Conservation (phyloP, 345 rosid genomes). For the Eucalyptus melliodora region DNA sequence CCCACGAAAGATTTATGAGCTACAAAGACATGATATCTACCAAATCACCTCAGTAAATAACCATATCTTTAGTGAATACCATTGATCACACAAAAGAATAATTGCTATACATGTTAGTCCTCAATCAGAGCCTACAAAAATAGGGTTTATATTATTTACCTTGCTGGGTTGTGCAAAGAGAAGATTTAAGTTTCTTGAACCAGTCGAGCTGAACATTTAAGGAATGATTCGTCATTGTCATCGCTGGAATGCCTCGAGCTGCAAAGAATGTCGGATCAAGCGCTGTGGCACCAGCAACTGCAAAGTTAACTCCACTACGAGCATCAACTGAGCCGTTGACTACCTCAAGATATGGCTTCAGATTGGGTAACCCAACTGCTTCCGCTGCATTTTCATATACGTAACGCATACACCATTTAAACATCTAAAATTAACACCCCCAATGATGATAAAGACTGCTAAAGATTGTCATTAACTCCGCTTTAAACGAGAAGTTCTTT, state of each 20-base stretch:
- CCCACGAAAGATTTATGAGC: not conserved
- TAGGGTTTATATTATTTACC: constrained; percentile 7
- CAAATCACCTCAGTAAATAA: not conserved
- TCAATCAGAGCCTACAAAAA: not conserved
- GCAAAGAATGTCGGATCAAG: constrained; percentile 25
- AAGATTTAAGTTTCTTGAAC: constrained; percentile 52
- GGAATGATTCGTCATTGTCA: constrained; percentile 34
- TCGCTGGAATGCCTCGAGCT: constrained; percentile 4
- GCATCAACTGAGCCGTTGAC: not conserved
- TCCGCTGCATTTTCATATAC: constrained; percentile 33
- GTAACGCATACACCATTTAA: not conserved
- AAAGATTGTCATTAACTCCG: not conserved
- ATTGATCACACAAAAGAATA: not conserved
- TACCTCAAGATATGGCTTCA: constrained; percentile 36
- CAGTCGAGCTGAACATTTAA: constrained; percentile 40
- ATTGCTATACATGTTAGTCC: not conserved
- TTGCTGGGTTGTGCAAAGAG: constrained; percentile 25
- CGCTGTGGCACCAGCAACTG: constrained; percentile 68
- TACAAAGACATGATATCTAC: not conserved
- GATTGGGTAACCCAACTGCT: constrained; percentile 31
- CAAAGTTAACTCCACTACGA: constrained; percentile 37
- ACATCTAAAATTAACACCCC: not conserved
- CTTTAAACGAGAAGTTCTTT: too few relatives aligned
- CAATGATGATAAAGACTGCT: not conserved
- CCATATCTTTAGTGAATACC: not conserved